Evolutionary conservation across 1,284 basidiomycete species (phyloP), one percentile per base, ranked within the genome.

Genomic region (Earliella scabrosa): DNA sequence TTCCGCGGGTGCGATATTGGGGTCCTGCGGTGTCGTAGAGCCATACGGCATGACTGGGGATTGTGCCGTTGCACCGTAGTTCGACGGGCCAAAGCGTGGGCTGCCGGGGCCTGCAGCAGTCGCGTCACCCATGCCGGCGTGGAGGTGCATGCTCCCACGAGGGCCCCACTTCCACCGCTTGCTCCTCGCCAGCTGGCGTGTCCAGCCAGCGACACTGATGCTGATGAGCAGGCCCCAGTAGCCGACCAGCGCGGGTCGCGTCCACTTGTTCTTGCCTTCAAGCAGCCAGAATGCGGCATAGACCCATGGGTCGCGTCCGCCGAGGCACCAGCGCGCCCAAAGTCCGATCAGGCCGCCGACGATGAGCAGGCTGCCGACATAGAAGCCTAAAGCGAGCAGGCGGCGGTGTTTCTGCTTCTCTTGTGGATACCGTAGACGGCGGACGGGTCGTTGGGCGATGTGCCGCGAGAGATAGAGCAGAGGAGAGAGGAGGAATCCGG

Each of bases 401-500:
- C 92, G 87, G 24, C 93, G 88, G 65, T 97, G 92, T 10, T 88
- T 80, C 44, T 89, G 82, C 66, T 96, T 95, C 70, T 97, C 92
- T 58, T 91, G 85, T 0, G 95, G 96, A 74, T 90, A 93, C 38
- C 88, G 87, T 20, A 98, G 83, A 4, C 96, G 89, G 66, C 95
- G 92, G 7, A 90, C 87, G 1, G 97, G 97, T 34, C 89, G 86
- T 66, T 94, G 94, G 0, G 97, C 96, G 58, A 97, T 91, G 69
- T 95, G 89, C 1, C 97, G 86, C 14, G 95, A 97, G 16, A 98
- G 83, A 52, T 95, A 90, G 16, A 99, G 88, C 10, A 99, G 80
- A 0, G 97, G 97, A 0, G 95, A 95, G n/a, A 99, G 85, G 11
- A 98, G 77, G 73, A 98, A 94, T 5, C 97, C 97, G 14, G 90